phyloP scores from a whole-genome alignment of 73 alveolate genomes.

The Paraurostyla sp. region DNA sequence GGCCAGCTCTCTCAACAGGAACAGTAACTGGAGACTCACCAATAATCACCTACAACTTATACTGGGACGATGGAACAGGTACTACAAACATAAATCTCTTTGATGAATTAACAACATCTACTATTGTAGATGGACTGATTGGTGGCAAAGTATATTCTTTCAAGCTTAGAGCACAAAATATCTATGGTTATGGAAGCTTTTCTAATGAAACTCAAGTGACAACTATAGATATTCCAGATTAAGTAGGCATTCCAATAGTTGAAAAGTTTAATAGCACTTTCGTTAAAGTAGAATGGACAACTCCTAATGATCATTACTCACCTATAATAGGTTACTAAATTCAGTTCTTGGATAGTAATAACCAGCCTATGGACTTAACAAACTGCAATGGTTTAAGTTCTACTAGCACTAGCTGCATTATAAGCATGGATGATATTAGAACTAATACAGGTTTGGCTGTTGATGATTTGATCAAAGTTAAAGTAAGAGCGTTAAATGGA shows the following conservation, averaged over 20 bases:
- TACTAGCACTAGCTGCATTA: not conserved
- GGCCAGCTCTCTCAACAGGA: slow-evolving; percentile 67
- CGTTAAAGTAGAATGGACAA: slow-evolving; percentile 18
- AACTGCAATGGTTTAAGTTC: not conserved
- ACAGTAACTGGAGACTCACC: slow-evolving; percentile 23
- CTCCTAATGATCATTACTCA: slow-evolving; percentile 25
- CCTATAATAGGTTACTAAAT: slow-evolving; percentile 24
- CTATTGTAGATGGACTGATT: slow-evolving; percentile 18
- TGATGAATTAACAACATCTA: not conserved
- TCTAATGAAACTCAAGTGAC: not conserved
- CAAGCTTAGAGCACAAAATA: slow-evolving; percentile 65
- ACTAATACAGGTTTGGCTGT: not conserved
- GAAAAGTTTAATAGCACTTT: not conserved
- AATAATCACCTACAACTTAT: slow-evolving; percentile 36
- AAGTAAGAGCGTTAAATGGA: slow-evolving; percentile 37
- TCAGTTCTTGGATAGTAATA: not conserved
- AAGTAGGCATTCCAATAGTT: slow-evolving; percentile 24
- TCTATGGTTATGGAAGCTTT: slow-evolving; percentile 63
- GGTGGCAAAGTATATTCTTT: slow-evolving; percentile 57
- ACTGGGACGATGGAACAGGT: slow-evolving; percentile 61
- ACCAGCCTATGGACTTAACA: not conserved
- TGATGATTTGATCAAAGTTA: slow-evolving; percentile 35
- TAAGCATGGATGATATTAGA: not conserved
- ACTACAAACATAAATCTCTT: not conserved
- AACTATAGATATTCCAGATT: slow-evolving; percentile 33